Conservation (phyloP, 2,329 filamentous ascomycete genomes). For the Capronia coronata region DNA sequence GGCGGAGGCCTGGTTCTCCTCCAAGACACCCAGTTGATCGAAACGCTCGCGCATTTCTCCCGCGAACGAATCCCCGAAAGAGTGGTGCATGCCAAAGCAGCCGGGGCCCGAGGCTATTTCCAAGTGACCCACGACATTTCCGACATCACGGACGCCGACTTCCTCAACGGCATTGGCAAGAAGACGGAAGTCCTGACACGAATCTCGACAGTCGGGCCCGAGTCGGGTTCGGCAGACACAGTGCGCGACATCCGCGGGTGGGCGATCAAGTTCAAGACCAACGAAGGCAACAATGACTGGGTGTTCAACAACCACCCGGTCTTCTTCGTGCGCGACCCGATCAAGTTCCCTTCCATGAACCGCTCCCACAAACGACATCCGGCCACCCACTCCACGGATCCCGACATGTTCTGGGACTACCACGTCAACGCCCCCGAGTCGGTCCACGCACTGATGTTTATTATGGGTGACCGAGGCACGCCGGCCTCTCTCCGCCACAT, state of each 20-base stretch:
- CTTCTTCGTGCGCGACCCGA: slow-evolving; percentile 66
- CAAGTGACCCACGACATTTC: slow-evolving; percentile 55
- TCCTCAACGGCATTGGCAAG: slow-evolving; percentile 50
- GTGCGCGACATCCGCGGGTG: slow-evolving; percentile 46
- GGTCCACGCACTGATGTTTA: slow-evolving; percentile 58
- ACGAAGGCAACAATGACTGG: slow-evolving; percentile 48
- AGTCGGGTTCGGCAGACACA: slow-evolving; percentile 44
- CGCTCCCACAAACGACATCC: slow-evolving; percentile 71
- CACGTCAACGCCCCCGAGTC: slow-evolving; percentile 56
- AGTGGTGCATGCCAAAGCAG: slow-evolving; percentile 56
- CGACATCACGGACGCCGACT: slow-evolving; percentile 50
- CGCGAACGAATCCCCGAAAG: slow-evolving; percentile 57
- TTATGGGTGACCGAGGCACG: slow-evolving; percentile 61
- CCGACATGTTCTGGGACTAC: slow-evolving; percentile 65
- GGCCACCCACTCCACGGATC: slow-evolving; percentile 61
- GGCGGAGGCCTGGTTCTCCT: slow-evolving; percentile 42
- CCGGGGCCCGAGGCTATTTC: slow-evolving; percentile 53
- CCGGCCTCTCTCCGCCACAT: slow-evolving; percentile 60
- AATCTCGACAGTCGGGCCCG: slow-evolving; percentile 43
- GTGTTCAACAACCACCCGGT: slow-evolving; percentile 51
- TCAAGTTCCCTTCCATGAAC: slow-evolving; percentile 67
- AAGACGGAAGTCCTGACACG: slow-evolving; percentile 46
- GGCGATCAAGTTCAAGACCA: slow-evolving; percentile 48
- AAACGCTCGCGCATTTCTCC: slow-evolving; percentile 56
- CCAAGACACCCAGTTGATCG: slow-evolving; percentile 56